Evolutionary conservation across 768 basidiomycete genomes (phyloP).

Genomic region (Tulasnella sp.): DNA sequence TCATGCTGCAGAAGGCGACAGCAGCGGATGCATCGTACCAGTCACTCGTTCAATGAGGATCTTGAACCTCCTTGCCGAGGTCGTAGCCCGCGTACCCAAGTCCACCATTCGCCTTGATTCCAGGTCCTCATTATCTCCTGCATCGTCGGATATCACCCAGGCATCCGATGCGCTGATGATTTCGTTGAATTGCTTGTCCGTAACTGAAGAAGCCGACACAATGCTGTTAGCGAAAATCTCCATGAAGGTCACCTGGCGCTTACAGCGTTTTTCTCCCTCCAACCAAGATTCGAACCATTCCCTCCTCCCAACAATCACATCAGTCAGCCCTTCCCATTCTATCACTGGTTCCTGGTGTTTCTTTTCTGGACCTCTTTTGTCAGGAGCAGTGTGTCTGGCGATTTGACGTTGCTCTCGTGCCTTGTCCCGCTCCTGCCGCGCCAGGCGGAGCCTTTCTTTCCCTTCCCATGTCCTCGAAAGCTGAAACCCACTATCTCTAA

Average conservation of each 20-base stretch:
- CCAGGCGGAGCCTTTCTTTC: slow-evolving; percentile 17
- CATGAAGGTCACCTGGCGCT: slow-evolving; percentile 26
- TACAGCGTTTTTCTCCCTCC: slow-evolving; percentile 79
- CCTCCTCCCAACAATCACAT: slow-evolving; percentile 65
- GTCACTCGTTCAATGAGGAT: slow-evolving; percentile 87
- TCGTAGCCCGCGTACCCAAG: slow-evolving; percentile 50
- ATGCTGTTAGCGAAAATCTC: neutral
- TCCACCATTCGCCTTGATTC: slow-evolving; percentile 31
- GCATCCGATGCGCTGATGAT: slow-evolving; percentile 75
- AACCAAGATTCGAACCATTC: slow-evolving; percentile 93
- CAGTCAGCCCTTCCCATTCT: slow-evolving; percentile 69
- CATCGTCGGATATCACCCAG: slow-evolving; percentile 69
- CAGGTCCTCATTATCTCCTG: slow-evolving; percentile 37
- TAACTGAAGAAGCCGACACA: slow-evolving; percentile 41
- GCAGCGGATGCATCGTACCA: slow-evolving; percentile 35
- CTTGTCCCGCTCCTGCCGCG: slow-evolving; percentile 1
- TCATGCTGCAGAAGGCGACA: neutral
- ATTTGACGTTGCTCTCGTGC: slow-evolving; percentile 5
- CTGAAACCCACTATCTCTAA: slow-evolving; percentile 64
- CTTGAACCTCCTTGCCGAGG: slow-evolving; percentile 73
- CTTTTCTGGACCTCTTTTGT: slow-evolving; percentile 15
- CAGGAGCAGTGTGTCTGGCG: neutral
- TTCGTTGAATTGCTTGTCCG: slow-evolving; percentile 74
- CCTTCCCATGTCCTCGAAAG: slow-evolving; percentile 41
- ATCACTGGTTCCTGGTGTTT: slow-evolving; percentile 7